A percentile compares a stretch with the other conserved stretches of the same genome.
Evolutionary conservation across 805 yeast genomes (phyloP).

Genomic region (Pichia cephalocereana): DNA sequence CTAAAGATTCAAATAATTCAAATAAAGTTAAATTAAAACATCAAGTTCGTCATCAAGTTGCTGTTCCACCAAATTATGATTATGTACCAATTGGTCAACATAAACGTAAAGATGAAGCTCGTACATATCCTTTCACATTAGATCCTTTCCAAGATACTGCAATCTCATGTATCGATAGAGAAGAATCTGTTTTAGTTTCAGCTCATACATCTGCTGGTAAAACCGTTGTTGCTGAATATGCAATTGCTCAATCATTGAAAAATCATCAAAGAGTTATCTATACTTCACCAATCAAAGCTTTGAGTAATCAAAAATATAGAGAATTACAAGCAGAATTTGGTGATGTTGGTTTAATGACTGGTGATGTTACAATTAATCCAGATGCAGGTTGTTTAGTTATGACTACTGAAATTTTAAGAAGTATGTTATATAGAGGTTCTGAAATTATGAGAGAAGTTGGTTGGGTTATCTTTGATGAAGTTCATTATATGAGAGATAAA

Average conservation of each 20-base stretch:
- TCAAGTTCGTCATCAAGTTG: slow-evolving; percentile 96
- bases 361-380: slow-evolving; percentile 97
- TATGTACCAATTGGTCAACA: slow-evolving; percentile 86
- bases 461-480: slow-evolving; percentile 97
- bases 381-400: slow-evolving; percentile 97
- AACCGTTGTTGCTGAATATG: slow-evolving; percentile 96
- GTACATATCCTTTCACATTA: slow-evolving; percentile 89
- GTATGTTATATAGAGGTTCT: slow-evolving; percentile 95
- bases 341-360: slow-evolving; percentile 98
- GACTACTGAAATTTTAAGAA: slow-evolving; percentile 97
- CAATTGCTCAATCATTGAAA: slow-evolving; percentile 91
- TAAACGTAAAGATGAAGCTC: slow-evolving; percentile 65
- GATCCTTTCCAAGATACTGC: slow-evolving; percentile 98
- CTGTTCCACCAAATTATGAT: slow-evolving; percentile 85
- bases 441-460: slow-evolving; percentile 98
- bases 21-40: slow-evolving; percentile 46
- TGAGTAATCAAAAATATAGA: slow-evolving; percentile 89
- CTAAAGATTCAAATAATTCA: background rate
- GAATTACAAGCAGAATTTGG: slow-evolving; percentile 92
- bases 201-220: slow-evolving; percentile 99
- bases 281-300: slow-evolving; percentile 93
- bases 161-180: slow-evolving; percentile 90
- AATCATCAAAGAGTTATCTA: slow-evolving; percentile 96
- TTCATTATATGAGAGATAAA: slow-evolving; percentile 96
- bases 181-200: slow-evolving; percentile 96